Conservation (phyloP, 2,329 filamentous ascomycete species). For the Capronia coronata region DNA sequence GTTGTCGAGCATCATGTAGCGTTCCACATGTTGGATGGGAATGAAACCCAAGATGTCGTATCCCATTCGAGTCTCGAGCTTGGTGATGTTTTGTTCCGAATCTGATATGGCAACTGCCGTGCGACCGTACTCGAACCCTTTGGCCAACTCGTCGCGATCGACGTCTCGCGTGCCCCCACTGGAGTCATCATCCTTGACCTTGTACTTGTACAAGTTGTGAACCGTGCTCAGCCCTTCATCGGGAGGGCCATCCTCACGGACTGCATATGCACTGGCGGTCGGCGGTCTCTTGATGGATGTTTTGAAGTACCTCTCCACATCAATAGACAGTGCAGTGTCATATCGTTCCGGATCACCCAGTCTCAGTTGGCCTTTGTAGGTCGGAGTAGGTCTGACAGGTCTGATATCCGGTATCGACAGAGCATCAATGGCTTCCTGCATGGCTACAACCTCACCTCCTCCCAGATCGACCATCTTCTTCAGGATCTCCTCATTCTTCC, state of each 20-base stretch:
- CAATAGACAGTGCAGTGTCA: conserved; percentile 69
- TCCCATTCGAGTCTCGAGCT: conserved; percentile 66
- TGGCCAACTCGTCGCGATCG: conserved; percentile 74
- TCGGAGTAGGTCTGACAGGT: conserved; percentile 64
- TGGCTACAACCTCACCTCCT: conserved; percentile 67
- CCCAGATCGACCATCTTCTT: conserved; percentile 61
- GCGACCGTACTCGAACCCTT: conserved; percentile 87
- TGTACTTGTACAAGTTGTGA: conserved; percentile 72
- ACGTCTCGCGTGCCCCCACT: conserved; percentile 77
- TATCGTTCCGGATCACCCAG: conserved; percentile 72
- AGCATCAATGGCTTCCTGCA: conserved; percentile 76
- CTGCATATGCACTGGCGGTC: conserved; percentile 69
- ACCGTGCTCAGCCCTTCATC: conserved; percentile 43
- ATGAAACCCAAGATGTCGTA: conserved; percentile 87
- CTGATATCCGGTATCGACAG: conserved; percentile 73
- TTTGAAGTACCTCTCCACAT: conserved; percentile 84
- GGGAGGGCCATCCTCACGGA: conserved; percentile 33
- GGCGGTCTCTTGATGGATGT: conserved; percentile 70
- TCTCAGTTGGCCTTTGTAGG: conserved; percentile 71
- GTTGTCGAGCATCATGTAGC: conserved; percentile 78
- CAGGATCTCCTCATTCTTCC: conserved; percentile 66
- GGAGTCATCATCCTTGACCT: conserved; percentile 65
- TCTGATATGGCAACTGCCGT: conserved; percentile 86
- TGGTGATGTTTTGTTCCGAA: conserved; percentile 82
- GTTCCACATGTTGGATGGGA: conserved; percentile 63